Evolutionary conservation across 805 yeast genomes (phyloP).

Genomic region (Isabelozyma gotoi): DNA sequence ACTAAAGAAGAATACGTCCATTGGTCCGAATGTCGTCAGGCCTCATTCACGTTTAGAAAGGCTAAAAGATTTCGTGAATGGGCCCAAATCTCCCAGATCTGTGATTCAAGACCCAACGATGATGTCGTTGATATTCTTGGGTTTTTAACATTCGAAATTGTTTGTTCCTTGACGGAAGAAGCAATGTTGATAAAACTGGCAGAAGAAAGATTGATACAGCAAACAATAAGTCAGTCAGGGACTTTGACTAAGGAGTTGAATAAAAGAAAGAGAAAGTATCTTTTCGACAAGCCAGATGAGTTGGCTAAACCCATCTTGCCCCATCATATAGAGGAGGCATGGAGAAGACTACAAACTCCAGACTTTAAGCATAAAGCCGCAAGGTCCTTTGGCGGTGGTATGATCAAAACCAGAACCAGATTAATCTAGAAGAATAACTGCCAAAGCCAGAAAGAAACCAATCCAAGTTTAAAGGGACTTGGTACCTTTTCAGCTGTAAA

Average conservation of each 20-base stretch:
- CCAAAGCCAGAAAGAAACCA: too few relatives aligned
- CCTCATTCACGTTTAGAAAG: conserved; percentile 92
- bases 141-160: conserved; percentile 93
- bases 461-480: too few relatives aligned
- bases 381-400: conserved; percentile 72
- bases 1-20: conserved; percentile 97
- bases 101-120: conserved; percentile 91
- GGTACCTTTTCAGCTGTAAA: too few relatives aligned
- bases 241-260: conserved; percentile 20
- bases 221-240: conserved; percentile 30
- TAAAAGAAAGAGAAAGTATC: conserved; percentile 46
- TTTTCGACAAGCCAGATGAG: conserved; percentile 89
- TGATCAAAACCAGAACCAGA: conserved; percentile 51
- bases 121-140: conserved; percentile 96
- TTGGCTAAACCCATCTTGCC: conserved; percentile 75
- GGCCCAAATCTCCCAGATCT: conserved; percentile 82
- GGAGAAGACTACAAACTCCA: conserved; percentile 69
- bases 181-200: conserved; percentile 78
- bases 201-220: conserved; percentile 53
- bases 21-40: conserved; percentile 98
- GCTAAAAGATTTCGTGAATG: conserved; percentile 94
- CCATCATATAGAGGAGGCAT: conserved; percentile 84
- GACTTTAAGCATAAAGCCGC: conserved; percentile 61
- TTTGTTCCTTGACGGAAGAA: conserved; percentile 88
- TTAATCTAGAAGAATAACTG: too few relatives aligned